Conservation (phyloP, 2,329 filamentous ascomycete genomes). For the Aspergillus sp. region DNA sequence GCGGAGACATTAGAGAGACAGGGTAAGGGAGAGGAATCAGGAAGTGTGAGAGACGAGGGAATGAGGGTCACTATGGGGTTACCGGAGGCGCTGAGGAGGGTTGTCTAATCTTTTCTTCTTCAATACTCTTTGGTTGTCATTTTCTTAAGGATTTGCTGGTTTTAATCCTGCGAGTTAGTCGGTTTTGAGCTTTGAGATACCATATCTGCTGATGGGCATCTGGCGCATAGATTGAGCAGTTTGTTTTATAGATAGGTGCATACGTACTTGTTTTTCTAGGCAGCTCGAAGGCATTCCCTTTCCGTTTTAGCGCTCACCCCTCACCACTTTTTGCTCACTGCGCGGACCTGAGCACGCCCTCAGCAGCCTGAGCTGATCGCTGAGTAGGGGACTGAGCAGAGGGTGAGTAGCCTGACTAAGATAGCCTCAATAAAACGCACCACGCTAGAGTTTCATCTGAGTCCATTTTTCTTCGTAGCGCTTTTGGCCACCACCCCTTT, state of each 20-base stretch:
- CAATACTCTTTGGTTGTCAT: conserved; percentile 1
- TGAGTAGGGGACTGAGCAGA: too few species aligned
- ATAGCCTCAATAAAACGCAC: too few species aligned
- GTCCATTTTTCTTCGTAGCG: too few species aligned
- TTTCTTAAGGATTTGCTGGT: neutral
- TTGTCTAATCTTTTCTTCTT: conserved; percentile 6
- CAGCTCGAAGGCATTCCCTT: too few species aligned
- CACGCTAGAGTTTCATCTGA: too few species aligned
- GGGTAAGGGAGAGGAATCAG: conserved; percentile 54
- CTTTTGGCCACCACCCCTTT: too few species aligned
- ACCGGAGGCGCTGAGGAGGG: conserved; percentile 30
- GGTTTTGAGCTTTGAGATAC: conserved; percentile 23
- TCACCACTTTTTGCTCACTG: too few species aligned
- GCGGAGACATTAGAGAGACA: conserved; percentile 68
- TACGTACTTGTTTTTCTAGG: neutral
- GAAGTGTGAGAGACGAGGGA: conserved; percentile 40
- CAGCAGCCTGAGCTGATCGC: too few species aligned
- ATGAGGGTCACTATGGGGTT: conserved; percentile 32
- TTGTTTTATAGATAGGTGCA: conserved; percentile 1
- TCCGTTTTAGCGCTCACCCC: too few species aligned
- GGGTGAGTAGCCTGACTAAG: too few species aligned
- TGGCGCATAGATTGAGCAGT: conserved; percentile 6
- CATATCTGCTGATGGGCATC: conserved; percentile 20
- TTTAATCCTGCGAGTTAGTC: neutral
- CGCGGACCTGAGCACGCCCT: too few species aligned